Percentiles rank a stretch among this genome's conserved stretches.
phyloP scores from a whole-genome alignment of 306 rosid genomes.

The Delonix regia region DNA sequence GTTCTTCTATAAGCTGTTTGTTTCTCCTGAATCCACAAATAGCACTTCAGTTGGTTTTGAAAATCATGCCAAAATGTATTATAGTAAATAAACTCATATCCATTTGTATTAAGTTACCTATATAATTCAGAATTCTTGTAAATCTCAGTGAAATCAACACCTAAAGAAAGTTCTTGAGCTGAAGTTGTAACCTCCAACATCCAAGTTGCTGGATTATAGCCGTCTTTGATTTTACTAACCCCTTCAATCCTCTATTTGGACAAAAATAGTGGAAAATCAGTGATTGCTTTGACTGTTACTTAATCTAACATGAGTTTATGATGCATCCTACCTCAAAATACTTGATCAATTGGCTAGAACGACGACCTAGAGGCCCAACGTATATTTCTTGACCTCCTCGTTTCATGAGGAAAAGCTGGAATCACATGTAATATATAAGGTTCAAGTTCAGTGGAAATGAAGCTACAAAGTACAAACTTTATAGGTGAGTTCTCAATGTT shows the following conservation, averaged over 20 bases:
- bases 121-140: slow-evolving; percentile 64
- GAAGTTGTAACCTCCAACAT: slow-evolving; percentile 74
- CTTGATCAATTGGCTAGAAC: slow-evolving; percentile 57
- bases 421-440: neutral
- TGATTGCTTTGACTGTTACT: neutral
- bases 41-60: neutral
- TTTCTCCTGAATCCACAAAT: slow-evolving; percentile 64
- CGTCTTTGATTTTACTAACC: slow-evolving; percentile 68
- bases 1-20: slow-evolving; percentile 62
- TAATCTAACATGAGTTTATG: slow-evolving; percentile 1
- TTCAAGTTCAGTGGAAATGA: neutral
- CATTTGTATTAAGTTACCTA: slow-evolving; percentile 48
- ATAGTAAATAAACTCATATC: neutral
- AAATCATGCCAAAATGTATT: neutral
- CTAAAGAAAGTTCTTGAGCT: slow-evolving; percentile 61
- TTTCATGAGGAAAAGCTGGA: slow-evolving; percentile 59
- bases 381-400: slow-evolving; percentile 77
- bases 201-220: slow-evolving; percentile 97
- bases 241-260: slow-evolving; percentile 59
- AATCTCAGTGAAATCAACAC: slow-evolving; percentile 60
- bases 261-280: neutral
- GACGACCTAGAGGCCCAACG: slow-evolving; percentile 72
- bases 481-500: neutral
- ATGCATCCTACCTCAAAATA: slow-evolving; percentile 62
- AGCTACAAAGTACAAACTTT: neutral